A percentile compares a stretch with the other conserved stretches of the same genome.
Conservation (phyloP, 257 asterid genomes). For the Solanum pinnatisectum region DNA sequence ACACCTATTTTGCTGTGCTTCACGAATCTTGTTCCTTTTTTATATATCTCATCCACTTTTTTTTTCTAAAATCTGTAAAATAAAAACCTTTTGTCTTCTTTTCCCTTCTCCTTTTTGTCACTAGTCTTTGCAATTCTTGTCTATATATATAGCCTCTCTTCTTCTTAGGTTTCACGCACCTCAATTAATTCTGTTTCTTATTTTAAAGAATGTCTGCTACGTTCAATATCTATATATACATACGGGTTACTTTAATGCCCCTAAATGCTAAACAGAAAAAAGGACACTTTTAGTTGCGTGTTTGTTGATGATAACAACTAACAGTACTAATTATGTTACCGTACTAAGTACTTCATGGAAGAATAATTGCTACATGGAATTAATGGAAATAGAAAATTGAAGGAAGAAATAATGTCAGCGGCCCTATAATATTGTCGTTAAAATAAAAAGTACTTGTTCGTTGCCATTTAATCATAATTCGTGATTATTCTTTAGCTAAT, state of each 20-base stretch:
- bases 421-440: not conserved
- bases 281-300: not conserved
- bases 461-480: not conserved
- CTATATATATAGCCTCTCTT: not conserved
- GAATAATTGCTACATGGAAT: not conserved
- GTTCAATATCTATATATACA: no score
- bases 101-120: not conserved
- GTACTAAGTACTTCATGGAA: not conserved
- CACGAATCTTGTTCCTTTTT: not conserved
- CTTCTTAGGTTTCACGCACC: no score
- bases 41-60: not conserved
- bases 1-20: rapidly evolving
- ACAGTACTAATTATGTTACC: not conserved
- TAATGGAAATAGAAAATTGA: not conserved
- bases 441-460: not conserved
- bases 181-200: no score
- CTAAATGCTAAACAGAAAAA: not conserved
- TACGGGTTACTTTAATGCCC: not conserved
- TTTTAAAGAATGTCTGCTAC: no score
- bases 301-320: not conserved
- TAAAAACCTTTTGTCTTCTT: not conserved
- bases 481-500: not conserved
- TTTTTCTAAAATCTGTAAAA: not conserved
- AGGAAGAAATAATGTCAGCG: not conserved
- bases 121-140: not conserved